Base-by-base conservation (phyloP, 768 basidiomycete genomes). In the Hericium alpestre region DNA sequence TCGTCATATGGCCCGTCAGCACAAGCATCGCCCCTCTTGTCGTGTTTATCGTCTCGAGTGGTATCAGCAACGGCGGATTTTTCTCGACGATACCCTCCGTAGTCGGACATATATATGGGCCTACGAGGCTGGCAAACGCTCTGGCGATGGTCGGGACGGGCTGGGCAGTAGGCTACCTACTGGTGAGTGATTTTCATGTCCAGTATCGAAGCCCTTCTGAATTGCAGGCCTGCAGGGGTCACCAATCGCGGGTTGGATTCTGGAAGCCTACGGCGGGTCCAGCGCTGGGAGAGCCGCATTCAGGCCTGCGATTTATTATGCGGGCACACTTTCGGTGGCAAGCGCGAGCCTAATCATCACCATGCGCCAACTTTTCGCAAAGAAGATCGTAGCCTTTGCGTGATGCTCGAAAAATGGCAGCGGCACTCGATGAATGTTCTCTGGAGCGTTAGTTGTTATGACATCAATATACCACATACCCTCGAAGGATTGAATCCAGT, bases 141-240 rank as follows among this genome's bases (percentile, higher is more conserved):
- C 65, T 73, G 38, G 67, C 67, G n/a, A 70, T 72, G 70, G 59
- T 70, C 32, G 63, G 68, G 27, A 66, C 66, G 0, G 70, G 67
- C 3, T 70, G 68, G 69, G 64, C 64, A 0, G 59, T 65, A 27
- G 69, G 71, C 40, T 70, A 69, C 41, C 51, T 67, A 7, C 56
- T 64, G 55, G 63, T 69, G 51, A 56, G 62, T 43, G 37, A 11
- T 41, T 4, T 16, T 12, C 13, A 13, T 20, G 10, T 5, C 0
- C 16, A 11, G 32, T 27, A 6, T 10, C 32, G 32, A 8, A 8
- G 1, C 32, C 9, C 32, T 32, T 32, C 6, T 9, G 9, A 32
- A 32, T 7, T 1, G 8, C 6, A 6, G 7, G 32, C 32, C 6
- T 12, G 12, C 41, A 69, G 67, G 67, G 69, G 1, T 65, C 70